Conservation (phyloP, 1,284 basidiomycete genomes). For the Farysia itapuensis region DNA sequence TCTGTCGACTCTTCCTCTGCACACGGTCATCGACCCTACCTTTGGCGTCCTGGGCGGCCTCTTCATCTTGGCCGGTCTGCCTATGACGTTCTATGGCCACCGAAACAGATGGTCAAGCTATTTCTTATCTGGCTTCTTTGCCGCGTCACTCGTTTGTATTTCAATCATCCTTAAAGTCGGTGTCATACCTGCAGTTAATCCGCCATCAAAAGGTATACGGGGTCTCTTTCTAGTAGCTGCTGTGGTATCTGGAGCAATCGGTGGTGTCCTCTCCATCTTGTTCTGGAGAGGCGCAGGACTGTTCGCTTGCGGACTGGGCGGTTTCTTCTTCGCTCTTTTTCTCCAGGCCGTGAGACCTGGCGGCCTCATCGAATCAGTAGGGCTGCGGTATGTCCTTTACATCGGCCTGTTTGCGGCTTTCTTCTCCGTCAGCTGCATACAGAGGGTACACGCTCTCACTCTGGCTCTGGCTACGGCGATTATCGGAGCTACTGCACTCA, state of each 20-base stretch:
- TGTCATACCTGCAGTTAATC: slow-evolving; percentile 75
- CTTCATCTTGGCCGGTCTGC: slow-evolving; percentile 83
- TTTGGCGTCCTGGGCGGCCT: slow-evolving; percentile 86
- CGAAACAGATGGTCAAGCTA: slow-evolving; percentile 38
- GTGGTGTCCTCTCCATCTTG: slow-evolving; percentile 69
- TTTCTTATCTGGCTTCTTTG: slow-evolving; percentile 75
- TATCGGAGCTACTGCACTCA: slow-evolving; percentile 88
- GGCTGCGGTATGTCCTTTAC: slow-evolving; percentile 82
- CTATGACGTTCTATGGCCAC: slow-evolving; percentile 84
- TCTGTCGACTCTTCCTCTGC: slow-evolving; percentile 19
- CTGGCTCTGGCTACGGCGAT: slow-evolving; percentile 72
- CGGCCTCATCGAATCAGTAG: slow-evolving; percentile 75
- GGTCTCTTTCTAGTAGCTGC: slow-evolving; percentile 87
- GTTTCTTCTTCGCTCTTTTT: slow-evolving; percentile 82
- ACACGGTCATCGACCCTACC: slow-evolving; percentile 71
- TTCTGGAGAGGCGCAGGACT: slow-evolving; percentile 38
- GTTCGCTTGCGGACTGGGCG: slow-evolving; percentile 67
- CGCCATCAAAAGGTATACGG: slow-evolving; percentile 74
- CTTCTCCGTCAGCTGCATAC: slow-evolving; percentile 27
- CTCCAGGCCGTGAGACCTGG: slow-evolving; percentile 80
- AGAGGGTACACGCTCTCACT: slow-evolving; percentile 39
- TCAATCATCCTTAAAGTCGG: slow-evolving; percentile 89
- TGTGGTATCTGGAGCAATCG: slow-evolving; percentile 76
- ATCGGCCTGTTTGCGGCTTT: slow-evolving; percentile 66
- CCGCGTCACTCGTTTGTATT: slow-evolving; percentile 78